Percentiles rank a stretch among this genome's conserved stretches.
phyloP scores from a whole-genome alignment of 1,284 basidiomycete species.

The Hemileia vastatrix region DNA sequence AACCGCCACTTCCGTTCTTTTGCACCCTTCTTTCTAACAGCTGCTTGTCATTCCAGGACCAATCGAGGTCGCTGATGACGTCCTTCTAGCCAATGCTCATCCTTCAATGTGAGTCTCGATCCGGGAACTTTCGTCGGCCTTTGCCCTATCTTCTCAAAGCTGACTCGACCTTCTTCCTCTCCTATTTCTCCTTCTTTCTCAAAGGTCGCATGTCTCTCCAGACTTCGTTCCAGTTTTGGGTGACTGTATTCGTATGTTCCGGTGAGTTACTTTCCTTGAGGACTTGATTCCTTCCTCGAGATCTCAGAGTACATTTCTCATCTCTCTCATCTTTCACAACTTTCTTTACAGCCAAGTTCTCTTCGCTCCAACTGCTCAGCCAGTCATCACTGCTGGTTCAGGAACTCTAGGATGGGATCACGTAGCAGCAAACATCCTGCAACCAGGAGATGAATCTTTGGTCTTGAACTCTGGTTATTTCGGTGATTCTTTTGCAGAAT shows the following conservation, averaged over 20 bases:
- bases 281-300: not conserved
- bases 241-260: constrained; percentile 77
- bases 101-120: too few species aligned
- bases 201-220: constrained; percentile 77
- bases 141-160: too few species aligned
- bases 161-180: too few species aligned
- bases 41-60: constrained; percentile 60
- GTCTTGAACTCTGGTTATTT: constrained; percentile 66
- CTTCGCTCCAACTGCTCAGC: constrained; percentile 65
- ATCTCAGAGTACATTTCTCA: not conserved
- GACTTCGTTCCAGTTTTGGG: constrained; percentile 85
- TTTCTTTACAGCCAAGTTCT: constrained; percentile 54
- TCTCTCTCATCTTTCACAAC: not conserved
- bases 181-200: too few species aligned
- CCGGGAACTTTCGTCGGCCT: too few species aligned
- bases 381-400: constrained; percentile 79
- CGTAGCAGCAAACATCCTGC: constrained; percentile 70
- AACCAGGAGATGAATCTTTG: constrained; percentile 65
- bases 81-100: constrained; percentile 61
- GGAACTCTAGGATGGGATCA: constrained; percentile 84
- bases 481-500: constrained; percentile 66
- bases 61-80: constrained; percentile 70
- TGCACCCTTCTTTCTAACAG: constrained; percentile 22
- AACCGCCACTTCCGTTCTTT: not conserved
- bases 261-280: too few species aligned